Evolutionary conservation across 106 monocot species (phyloP), one percentile per base, ranked within the genome.

Genomic region (Gastrodia elata): DNA sequence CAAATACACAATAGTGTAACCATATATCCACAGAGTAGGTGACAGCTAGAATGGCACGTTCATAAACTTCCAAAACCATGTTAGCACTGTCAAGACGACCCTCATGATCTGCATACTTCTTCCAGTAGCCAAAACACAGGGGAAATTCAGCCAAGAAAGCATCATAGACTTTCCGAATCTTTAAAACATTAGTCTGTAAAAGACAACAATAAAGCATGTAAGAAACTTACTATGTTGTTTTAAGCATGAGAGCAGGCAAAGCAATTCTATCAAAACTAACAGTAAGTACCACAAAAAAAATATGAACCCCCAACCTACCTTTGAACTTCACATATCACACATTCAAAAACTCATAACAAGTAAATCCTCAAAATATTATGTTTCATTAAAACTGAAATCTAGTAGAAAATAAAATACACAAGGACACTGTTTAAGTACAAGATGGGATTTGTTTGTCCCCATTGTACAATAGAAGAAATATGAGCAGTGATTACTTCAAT

Each of bases 21-120:
- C 97, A 97, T 58, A 93, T 97, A 76, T 97, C 97, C 67, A 97
- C 97, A 55, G 97, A 97, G 72, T 93, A 97, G 30, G 97, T 97
- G 70, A 93, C 97, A 26, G 97, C 90, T 14, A 86, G 72, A 78
- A 93, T 92, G 65, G 97, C 90, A 10, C 88, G 78, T 77, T 97
- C 97, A 73, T 97, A 97, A 16, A 97, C 97, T 69, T 97, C 97
- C 20, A 88, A 82, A 67, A 90, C 92, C 76, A 90, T 91, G 42
- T 86, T 83, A 59, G 85, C 78, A 75, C 83, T 64, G 32, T 80
- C 86, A 48, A 97, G 74, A 38, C 90, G 90, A 49, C 59, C 88
- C 80, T 90, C 97, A 67, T 97, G 92, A 73, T 97, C 97, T 30
- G 97, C 93, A 85, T 93, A 97, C 72, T 97, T 97, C 75, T 97